Evolutionary conservation across 208 protist genomes (phyloP).

Genomic region (Angomonas ambiguus): DNA sequence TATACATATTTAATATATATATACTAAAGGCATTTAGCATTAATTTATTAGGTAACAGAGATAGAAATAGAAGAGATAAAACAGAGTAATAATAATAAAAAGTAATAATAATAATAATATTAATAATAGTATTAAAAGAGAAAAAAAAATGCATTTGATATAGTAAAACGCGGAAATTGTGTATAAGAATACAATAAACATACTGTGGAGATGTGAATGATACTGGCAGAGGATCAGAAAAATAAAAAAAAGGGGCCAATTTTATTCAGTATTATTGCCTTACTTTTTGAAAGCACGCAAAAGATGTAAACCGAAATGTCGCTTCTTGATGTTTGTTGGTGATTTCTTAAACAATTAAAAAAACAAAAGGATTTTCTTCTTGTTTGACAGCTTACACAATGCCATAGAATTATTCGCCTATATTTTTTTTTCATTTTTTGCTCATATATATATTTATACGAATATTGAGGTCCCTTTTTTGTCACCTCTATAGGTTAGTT

Average conservation of each 20-base stretch:
- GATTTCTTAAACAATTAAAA: too few relatives aligned
- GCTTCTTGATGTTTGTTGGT: too few relatives aligned
- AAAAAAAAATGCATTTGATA: background rate
- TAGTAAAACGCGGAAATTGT: background rate
- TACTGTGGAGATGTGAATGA: background rate
- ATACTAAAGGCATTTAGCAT: too few relatives aligned
- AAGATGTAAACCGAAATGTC: background rate
- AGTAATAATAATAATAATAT: slow-evolving; percentile 1
- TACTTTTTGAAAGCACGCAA: background rate
- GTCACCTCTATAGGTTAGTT: too few relatives aligned
- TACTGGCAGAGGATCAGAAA: background rate
- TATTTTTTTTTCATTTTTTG: too few relatives aligned
- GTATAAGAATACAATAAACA: background rate
- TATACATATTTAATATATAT: too few relatives aligned
- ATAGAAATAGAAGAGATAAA: slow-evolving; percentile 13
- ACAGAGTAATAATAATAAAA: slow-evolving; percentile 12
- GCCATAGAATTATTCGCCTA: too few relatives aligned
- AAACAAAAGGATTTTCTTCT: too few relatives aligned
- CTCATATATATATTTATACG: too few relatives aligned
- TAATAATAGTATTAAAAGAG: background rate
- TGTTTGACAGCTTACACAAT: too few relatives aligned
- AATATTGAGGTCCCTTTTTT: too few relatives aligned
- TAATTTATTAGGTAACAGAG: background rate
- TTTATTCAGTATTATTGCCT: background rate
- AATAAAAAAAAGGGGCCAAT: background rate